Conservation (phyloP, 2,329 filamentous ascomycete species). For the Colletotrichum caudatum region DNA sequence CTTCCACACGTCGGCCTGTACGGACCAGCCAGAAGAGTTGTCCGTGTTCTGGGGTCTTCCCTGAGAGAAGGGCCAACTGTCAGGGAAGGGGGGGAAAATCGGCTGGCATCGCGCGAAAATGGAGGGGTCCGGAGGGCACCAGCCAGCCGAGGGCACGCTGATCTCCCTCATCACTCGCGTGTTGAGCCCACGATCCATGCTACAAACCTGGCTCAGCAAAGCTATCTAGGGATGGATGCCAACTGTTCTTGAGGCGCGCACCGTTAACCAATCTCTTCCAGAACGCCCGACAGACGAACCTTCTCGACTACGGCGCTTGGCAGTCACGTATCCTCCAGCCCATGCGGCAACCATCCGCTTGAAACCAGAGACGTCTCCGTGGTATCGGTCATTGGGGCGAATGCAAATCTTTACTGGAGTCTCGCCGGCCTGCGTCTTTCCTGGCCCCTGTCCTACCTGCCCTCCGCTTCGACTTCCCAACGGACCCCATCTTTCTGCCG, state of each 20-base stretch:
- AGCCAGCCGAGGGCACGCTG: slow-evolving; percentile 38
- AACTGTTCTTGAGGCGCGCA: slow-evolving; percentile 27
- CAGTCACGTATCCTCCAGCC: slow-evolving; percentile 42
- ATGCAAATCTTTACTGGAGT: slow-evolving; percentile 41
- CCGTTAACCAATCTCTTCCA: slow-evolving; percentile 37
- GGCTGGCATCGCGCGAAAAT: slow-evolving; percentile 37
- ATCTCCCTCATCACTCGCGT: slow-evolving; percentile 33
- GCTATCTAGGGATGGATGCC: slow-evolving; percentile 29
- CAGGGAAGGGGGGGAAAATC: slow-evolving; percentile 10
- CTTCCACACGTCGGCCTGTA: slow-evolving; percentile 29
- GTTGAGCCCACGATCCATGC: slow-evolving; percentile 18
- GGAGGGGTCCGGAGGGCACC: slow-evolving; percentile 33
- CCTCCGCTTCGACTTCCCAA: slow-evolving; percentile 41
- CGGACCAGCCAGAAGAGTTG: slow-evolving; percentile 31
- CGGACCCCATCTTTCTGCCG: slow-evolving; percentile 33
- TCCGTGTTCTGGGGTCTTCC: slow-evolving; percentile 42
- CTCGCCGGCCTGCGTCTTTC: slow-evolving; percentile 37
- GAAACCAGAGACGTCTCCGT: slow-evolving; percentile 42
- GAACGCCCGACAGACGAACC: slow-evolving; percentile 37
- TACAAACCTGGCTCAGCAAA: slow-evolving; percentile 21
- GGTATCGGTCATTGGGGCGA: slow-evolving; percentile 41
- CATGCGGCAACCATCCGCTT: slow-evolving; percentile 41
- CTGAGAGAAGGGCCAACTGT: slow-evolving; percentile 41
- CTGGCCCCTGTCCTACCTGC: slow-evolving; percentile 41
- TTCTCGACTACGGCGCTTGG: slow-evolving; percentile 40